Conservation (phyloP, 306 rosid species). For the Sicyos edulis region DNA sequence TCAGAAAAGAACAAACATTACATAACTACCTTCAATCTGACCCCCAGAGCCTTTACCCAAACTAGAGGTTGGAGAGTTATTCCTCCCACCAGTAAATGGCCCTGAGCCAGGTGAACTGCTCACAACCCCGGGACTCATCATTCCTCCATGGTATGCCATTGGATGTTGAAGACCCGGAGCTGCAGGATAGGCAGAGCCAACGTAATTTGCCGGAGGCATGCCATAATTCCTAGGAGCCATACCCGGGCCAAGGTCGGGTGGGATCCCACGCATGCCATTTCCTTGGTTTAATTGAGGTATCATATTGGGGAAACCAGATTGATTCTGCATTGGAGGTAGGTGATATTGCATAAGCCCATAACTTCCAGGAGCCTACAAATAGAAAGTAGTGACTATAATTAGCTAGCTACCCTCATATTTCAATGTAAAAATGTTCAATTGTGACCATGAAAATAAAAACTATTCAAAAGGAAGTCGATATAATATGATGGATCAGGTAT, state of each 20-base stretch:
- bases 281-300: slow-evolving; percentile 49
- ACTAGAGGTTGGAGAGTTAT: slow-evolving; percentile 48
- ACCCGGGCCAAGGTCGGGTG: slow-evolving; percentile 57
- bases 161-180: slow-evolving; percentile 87
- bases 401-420: not conserved
- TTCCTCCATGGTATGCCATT: slow-evolving; percentile 68
- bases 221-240: slow-evolving; percentile 66
- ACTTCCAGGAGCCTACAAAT: slow-evolving; percentile 67
- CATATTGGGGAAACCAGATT: slow-evolving; percentile 84
- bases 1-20: not conserved
- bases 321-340: slow-evolving; percentile 83
- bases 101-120: slow-evolving; percentile 64
- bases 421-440: not conserved
- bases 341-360: slow-evolving; percentile 90
- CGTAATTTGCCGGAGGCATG: slow-evolving; percentile 61
- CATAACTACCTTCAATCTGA: slow-evolving; percentile 81
- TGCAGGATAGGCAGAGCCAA: slow-evolving; percentile 66
- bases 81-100: slow-evolving; percentile 48
- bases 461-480: not conserved
- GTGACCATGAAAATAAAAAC: not conserved
- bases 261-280: slow-evolving; percentile 52
- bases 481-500: not conserved
- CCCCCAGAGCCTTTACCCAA: slow-evolving; percentile 57
- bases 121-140: slow-evolving; percentile 65
- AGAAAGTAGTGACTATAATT: slow-evolving; percentile 23